These are phyloP conservation scores for Halophytophthora polymorphica DNA, from an alignment of 352 stramenopile species.

Conservation along the genomic window DNA sequence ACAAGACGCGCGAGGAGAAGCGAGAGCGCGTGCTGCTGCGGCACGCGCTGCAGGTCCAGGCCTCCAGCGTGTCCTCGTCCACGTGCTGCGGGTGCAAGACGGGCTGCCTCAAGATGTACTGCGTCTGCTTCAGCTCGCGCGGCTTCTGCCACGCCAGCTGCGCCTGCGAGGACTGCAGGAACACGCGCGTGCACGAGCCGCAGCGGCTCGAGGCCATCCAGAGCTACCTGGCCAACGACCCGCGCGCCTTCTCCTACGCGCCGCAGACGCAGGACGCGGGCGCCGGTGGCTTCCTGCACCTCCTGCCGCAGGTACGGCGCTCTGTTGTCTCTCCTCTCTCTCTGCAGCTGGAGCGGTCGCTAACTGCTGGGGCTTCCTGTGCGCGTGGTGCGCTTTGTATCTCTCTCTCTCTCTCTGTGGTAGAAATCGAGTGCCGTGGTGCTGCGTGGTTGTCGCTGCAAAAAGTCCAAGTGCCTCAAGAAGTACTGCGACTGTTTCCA, in stretches of 20 bases:
- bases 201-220: conserved; percentile 76
- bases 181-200: conserved; percentile 47
- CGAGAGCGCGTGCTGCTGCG: conserved; percentile 43
- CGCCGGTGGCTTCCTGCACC: conserved; percentile 54
- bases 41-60: conserved; percentile 69
- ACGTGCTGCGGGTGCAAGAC: conserved; percentile 84
- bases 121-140: conserved; percentile 77
- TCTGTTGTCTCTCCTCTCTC: no score
- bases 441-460: conserved; percentile 93
- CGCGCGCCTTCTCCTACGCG: conserved; percentile 70
- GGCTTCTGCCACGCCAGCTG: conserved; percentile 77
- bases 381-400: neutral
- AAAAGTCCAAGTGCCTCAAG: conserved; percentile 97
- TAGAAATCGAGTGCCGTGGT: conserved; percentile 72
- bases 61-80: conserved; percentile 65
- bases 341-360: no score
- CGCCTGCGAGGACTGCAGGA: conserved; percentile 73
- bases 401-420: neutral
- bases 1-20: conserved; percentile 39
- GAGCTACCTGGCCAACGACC: conserved; percentile 72
- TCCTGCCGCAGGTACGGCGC: conserved; percentile 70
- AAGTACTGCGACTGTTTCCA: conserved; percentile 99
- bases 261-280: conserved; percentile 26
- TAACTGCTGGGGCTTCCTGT: neutral
- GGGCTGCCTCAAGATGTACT: conserved; percentile 86